Evolutionary conservation across 257 asterid species (phyloP).

Genomic region (Solanum neorickii): DNA sequence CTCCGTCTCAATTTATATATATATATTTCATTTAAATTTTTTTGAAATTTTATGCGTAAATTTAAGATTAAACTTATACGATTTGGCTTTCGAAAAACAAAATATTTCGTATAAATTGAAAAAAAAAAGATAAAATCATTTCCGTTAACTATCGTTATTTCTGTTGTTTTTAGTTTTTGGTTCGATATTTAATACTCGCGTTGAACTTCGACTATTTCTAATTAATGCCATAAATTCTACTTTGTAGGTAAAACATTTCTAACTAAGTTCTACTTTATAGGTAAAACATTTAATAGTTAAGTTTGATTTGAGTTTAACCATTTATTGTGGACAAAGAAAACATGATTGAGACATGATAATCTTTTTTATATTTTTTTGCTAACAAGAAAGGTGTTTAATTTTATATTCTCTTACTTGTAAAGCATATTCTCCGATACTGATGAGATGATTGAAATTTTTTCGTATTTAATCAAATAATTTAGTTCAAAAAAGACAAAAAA

Average conservation of each 20-base stretch:
- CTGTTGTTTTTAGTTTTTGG: background rate
- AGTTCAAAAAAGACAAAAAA: no score
- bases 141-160: no score
- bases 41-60: no score
- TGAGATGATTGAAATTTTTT: background rate
- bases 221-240: background rate
- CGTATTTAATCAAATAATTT: rapidly evolving
- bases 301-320: background rate
- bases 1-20: rapidly evolving
- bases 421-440: background rate
- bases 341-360: background rate
- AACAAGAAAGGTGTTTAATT: background rate
- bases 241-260: no score
- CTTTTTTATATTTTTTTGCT: background rate
- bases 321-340: background rate
- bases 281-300: background rate
- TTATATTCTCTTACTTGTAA: background rate
- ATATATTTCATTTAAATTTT: no score
- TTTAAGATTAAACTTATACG: rapidly evolving
- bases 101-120: rapidly evolving
- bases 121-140: no score
- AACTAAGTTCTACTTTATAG: no score
- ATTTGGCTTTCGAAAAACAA: rapidly evolving
- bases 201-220: no score
- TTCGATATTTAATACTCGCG: rapidly evolving